Conservation (phyloP, 495 filamentous ascomycete genomes). For the Tetracladium setigerum region DNA sequence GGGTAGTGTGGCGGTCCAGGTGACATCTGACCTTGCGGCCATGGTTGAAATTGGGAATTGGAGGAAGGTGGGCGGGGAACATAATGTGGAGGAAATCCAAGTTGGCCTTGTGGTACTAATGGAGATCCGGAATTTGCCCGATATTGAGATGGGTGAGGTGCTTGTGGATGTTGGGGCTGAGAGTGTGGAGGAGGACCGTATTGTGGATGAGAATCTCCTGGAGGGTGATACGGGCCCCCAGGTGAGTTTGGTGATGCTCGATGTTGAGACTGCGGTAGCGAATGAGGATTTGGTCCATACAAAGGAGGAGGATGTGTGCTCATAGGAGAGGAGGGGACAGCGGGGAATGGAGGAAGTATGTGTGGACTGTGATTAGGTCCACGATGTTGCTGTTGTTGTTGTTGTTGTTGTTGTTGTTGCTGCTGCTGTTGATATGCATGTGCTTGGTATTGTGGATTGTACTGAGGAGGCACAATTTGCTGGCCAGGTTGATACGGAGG, state of each 20-base stretch:
- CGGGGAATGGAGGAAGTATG: constrained; percentile 22
- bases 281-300: neutral
- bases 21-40: constrained; percentile 13
- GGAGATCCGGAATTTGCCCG: constrained; percentile 16
- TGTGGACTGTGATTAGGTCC: constrained; percentile 18
- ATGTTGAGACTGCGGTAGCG: constrained; percentile 15
- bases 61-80: constrained; percentile 11
- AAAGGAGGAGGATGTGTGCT: constrained; percentile 9
- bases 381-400: constrained; percentile 2
- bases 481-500: constrained; percentile 14
- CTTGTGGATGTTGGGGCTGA: neutral
- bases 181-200: constrained; percentile 1
- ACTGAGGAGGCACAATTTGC: constrained; percentile 12
- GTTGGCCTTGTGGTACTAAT: constrained; percentile 5
- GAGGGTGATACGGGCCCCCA: constrained; percentile 13
- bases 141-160: constrained; percentile 1
- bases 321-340: constrained; percentile 18
- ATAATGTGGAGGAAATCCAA: neutral
- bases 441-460: constrained; percentile 8
- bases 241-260: constrained; percentile 12
- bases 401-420: constrained; percentile 9
- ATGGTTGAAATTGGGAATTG: constrained; percentile 11
- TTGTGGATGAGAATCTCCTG: constrained; percentile 10
- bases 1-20: constrained; percentile 1
- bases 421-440: neutral